These are phyloP conservation scores for Pseudoturritis turrita DNA, from an alignment of 345 rosid species.

Conservation along the genomic window DNA sequence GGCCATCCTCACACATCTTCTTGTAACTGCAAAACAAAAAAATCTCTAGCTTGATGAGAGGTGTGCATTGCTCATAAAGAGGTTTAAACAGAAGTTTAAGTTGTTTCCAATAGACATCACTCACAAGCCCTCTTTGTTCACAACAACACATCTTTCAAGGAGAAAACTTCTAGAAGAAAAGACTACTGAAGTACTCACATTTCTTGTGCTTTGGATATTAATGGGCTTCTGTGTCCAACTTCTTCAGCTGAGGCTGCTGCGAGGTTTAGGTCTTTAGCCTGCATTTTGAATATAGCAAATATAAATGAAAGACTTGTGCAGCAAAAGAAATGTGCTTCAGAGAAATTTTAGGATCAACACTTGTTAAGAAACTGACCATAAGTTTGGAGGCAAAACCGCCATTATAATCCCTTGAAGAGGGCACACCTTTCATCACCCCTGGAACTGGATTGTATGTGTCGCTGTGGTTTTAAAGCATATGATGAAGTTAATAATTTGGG, in stretches of 20 bases:
- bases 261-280: constrained; percentile 84
- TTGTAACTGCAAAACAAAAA: constrained; percentile 46
- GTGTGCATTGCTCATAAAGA: neutral
- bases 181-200: constrained; percentile 49
- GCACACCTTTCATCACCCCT: constrained; percentile 94
- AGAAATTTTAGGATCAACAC: neutral
- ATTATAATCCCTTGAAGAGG: constrained; percentile 68
- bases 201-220: constrained; percentile 53
- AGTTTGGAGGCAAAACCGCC: constrained; percentile 86
- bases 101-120: neutral
- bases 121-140: neutral
- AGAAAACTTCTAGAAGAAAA: neutral
- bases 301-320: neutral
- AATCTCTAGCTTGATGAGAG: neutral
- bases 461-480: constrained; percentile 38
- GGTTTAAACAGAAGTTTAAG: neutral
- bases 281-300: constrained; percentile 22
- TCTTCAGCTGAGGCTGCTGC: constrained; percentile 67
- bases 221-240: constrained; percentile 44
- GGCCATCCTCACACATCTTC: constrained; percentile 57
- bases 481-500: neutral
- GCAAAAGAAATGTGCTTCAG: neutral
- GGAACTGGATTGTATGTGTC: constrained; percentile 94
- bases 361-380: constrained; percentile 50
- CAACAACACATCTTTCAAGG: neutral